Evolutionary conservation across 768 basidiomycete genomes (phyloP), one percentile per base, ranked within the genome.

Genomic region (Tulasnella sp.): DNA sequence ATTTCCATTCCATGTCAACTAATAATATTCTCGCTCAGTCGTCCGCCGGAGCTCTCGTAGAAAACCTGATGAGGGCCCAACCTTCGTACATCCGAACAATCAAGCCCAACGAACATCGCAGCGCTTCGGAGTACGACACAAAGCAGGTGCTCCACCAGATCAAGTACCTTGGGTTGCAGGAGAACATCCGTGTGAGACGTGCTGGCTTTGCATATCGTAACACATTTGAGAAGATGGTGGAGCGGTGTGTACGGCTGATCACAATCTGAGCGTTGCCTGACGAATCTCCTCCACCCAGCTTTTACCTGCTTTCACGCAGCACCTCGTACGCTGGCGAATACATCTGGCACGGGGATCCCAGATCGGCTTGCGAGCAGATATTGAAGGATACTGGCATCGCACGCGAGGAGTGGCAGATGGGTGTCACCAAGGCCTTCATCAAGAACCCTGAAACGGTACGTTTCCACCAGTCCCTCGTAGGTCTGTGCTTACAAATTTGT

Each of bases 351-450:
- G 91, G 93, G 5, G 88, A 93, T 64, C 65, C 91, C 11, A 83
- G 84, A 67, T 86, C 90, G 3, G 96, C 89, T 12, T 99, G 96
- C 67, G 81, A 90, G 68, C 80, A 81, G 63, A 98, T 99, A 60
- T 73, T 99, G 50, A 86, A 80, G 61, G 96, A 98, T 65, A 94
- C 92, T 11, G 94, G 96, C 25, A 98, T 99, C 64, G 79, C 88
- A 5, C 84, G 81, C 64, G 94, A 98, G 49, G 94, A 99, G 68
- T 99, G 96, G 96, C 96, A 99, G 69, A 96, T 98, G 93, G 96
- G 96, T 52, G 81, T 84, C 3, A 96, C 93, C 1, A 98, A 99
- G 66, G 94, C 94, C 0, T 99, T 99, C 69, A 98, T 99, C 71
- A 98, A 98, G 76, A 97, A 93, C 66, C 96, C 96, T 0, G 96